A percentile compares a stretch with the other conserved stretches of the same genome.
Conservation (phyloP, 768 basidiomycete genomes). For the Trametes villosa region DNA sequence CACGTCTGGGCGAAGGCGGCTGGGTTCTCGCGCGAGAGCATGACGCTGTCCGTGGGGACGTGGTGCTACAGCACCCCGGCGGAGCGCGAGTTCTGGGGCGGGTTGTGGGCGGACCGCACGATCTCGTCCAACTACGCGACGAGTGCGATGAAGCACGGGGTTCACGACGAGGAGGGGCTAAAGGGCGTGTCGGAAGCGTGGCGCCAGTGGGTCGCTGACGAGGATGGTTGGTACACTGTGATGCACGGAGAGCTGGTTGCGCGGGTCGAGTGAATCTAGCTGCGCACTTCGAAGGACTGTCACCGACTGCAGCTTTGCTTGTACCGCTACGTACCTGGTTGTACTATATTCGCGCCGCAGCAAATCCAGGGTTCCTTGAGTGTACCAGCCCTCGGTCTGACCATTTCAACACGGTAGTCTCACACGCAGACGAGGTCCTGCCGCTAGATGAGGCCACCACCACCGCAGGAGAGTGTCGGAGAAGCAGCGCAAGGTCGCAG, state of each 20-base stretch:
- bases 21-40: constrained; percentile 36
- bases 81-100: constrained; percentile 45
- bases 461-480: too few species aligned
- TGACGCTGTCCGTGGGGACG: constrained; percentile 37
- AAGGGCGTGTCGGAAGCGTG: constrained; percentile 12
- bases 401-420: too few species aligned
- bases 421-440: too few species aligned
- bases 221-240: constrained; percentile 26
- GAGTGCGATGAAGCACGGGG: constrained; percentile 32
- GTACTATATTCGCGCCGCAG: too few species aligned
- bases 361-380: too few species aligned
- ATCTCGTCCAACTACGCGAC: constrained; percentile 39
- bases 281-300: background rate
- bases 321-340: background rate
- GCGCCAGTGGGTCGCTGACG: constrained; percentile 22
- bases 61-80: constrained; percentile 43
- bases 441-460: too few species aligned
- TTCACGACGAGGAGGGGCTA: constrained; percentile 17
- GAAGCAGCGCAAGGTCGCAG: too few species aligned
- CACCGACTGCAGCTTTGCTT: background rate
- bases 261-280: background rate
- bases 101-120: constrained; percentile 44
- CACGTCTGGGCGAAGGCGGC: constrained; percentile 44
- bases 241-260: constrained; percentile 24
- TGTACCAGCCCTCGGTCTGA: too few species aligned